Evolutionary conservation across 2,329 filamentous ascomycete species (phyloP), one percentile per base, ranked within the genome.

Genomic region (Pseudopithomyces maydicus): DNA sequence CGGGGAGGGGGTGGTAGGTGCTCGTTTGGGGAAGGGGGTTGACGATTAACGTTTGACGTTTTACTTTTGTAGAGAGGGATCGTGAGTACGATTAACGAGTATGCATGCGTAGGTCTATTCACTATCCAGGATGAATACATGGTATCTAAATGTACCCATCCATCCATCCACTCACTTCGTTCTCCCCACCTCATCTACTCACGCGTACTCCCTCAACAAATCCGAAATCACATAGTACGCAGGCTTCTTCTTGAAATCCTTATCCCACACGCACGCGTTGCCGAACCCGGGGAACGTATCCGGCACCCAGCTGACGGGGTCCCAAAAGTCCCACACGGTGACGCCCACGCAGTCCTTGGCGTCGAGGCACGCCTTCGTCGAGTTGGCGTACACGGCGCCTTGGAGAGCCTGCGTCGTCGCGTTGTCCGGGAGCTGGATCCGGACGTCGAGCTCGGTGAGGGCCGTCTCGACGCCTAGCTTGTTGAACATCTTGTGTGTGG

Each of bases 381-480:
- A 63, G 35, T 68, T 65, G 6, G 68, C 77, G 58, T 84, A 86
- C 48, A 82, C 80, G 17, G 66, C 64, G 0, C 78, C 79, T 72
- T 88, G 85, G 23, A 78, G 76, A 15, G 71, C 68, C 17, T 79
- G 69, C 29, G 76, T 76, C 1, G 75, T 66, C 1, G 70, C 66
- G 3, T 74, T 78, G 3, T 80, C 71, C 0, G 85, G 83, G 12
- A 86, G 69, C 5, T 67, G 69, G 1, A 69, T 67, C 54, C 85
- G 78, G 58, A 88, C 83, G 67, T 88, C 86, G 20, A 88, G 75
- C 75, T 88, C 86, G 1, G 86, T 88, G 68, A 85, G 80, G 5
- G 84, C 84, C 4, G 87, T 82, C 57, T 88, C 85, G 4, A 85
- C 73, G 5, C 79, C 80, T 1, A 84, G 78, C 1, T 76, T 74